phyloP scores from a whole-genome alignment of 371 early-diverging fungal species.

The Apophysomyces trapeziformis region DNA sequence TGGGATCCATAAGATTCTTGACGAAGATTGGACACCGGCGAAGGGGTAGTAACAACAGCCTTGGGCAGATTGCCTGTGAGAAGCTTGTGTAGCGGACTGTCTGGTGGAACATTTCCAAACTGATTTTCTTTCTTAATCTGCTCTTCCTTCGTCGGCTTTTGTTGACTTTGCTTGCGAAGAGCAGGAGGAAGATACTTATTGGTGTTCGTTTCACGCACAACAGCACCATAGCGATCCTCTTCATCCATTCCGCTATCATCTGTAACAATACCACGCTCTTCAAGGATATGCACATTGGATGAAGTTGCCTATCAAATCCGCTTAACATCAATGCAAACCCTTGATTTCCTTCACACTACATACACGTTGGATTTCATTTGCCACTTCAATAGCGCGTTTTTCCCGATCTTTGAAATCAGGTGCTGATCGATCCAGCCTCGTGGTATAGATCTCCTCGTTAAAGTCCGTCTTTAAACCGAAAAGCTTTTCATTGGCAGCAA shows the following conservation, averaged over 20 bases:
- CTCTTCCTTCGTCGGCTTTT: conserved; percentile 20
- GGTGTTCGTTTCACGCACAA: conserved; percentile 65
- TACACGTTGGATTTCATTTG: conserved; percentile 88
- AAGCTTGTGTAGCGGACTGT: conserved; percentile 39
- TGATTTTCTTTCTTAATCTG: conserved; percentile 14
- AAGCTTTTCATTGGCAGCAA: conserved; percentile 92
- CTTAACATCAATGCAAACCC: not conserved
- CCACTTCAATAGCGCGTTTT: conserved; percentile 86
- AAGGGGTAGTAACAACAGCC: conserved; percentile 26
- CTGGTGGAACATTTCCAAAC: conserved; percentile 10
- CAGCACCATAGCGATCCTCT: conserved; percentile 86
- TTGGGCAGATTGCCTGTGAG: conserved; percentile 38
- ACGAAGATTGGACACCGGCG: conserved; percentile 42
- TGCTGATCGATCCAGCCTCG: conserved; percentile 84
- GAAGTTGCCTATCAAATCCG: conserved; percentile 54
- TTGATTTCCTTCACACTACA: not conserved
- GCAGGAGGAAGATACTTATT: conserved; percentile 87
- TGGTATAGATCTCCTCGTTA: conserved; percentile 96
- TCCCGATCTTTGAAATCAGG: conserved; percentile 90
- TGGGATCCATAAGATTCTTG: conserved; percentile 27
- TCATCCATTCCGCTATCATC: conserved; percentile 83
- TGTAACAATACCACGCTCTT: conserved; percentile 84
- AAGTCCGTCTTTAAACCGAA: conserved; percentile 97
- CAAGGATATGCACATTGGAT: conserved; percentile 87
- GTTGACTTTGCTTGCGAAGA: conserved; percentile 62